phyloP scores from a whole-genome alignment of 805 yeast genomes.

The Zygosaccharomyces kombuchaensis region DNA sequence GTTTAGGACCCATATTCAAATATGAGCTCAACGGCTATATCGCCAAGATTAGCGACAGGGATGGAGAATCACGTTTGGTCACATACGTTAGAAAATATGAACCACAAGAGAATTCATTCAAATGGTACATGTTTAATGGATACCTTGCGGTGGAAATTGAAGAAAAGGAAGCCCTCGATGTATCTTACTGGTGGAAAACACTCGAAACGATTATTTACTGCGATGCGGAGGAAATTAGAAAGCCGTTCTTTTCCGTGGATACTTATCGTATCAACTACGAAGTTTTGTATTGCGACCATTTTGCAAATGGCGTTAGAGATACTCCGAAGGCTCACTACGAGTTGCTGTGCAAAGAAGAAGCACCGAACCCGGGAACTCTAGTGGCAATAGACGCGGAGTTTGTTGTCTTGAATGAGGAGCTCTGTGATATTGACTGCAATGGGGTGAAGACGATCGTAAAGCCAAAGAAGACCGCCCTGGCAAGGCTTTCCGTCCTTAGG shows the following conservation, averaged over 20 bases:
- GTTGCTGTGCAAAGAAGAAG: conserved; percentile 61
- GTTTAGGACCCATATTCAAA: conserved; percentile 35
- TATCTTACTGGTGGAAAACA: conserved; percentile 74
- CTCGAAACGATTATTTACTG: conserved; percentile 72
- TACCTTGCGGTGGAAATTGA: conserved; percentile 75
- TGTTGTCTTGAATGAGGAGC: conserved; percentile 75
- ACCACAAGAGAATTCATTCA: conserved; percentile 24
- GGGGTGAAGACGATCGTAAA: conserved; percentile 66
- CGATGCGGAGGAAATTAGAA: conserved; percentile 39
- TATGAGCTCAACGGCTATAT: conserved; percentile 68
- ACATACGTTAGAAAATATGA: conserved; percentile 50
- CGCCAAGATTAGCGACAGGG: conserved; percentile 57
- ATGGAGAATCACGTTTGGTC: conserved; percentile 53
- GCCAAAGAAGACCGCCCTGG: conserved; percentile 74
- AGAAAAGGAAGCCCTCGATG: conserved; percentile 72
- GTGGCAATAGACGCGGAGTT: conserved; percentile 97
- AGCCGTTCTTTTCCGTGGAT: conserved; percentile 43
- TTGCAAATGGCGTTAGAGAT: conserved; percentile 62
- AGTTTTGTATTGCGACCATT: conserved; percentile 69
- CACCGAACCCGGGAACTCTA: conserved; percentile 68
- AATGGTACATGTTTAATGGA: conserved; percentile 88
- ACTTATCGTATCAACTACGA: conserved; percentile 57
- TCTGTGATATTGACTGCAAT: conserved; percentile 67
- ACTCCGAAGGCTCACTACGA: conserved; percentile 58
- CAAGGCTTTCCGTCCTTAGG: conserved; percentile 82